Evolutionary conservation across 2,329 filamentous ascomycete species (phyloP).

Genomic region (Phoma sp.): DNA sequence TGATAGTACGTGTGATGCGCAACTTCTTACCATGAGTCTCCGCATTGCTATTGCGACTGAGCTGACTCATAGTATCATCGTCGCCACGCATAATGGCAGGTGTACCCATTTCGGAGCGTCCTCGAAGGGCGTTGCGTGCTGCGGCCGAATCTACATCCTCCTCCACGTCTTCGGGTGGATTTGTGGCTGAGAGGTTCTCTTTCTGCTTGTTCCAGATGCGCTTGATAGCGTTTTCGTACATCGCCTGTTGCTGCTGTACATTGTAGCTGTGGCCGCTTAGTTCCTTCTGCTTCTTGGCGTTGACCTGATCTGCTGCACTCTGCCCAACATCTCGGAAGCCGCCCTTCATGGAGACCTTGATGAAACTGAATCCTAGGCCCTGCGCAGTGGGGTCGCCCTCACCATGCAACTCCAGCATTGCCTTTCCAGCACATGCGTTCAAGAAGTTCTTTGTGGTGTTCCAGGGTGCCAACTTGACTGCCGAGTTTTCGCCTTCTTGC

Average conservation of each 20-base stretch:
- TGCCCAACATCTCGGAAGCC: constrained; percentile 92
- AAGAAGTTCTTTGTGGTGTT: constrained; percentile 96
- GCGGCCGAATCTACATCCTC: constrained; percentile 64
- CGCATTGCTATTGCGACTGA: constrained; percentile 59
- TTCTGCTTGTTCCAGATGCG: constrained; percentile 93
- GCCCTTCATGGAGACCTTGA: constrained; percentile 98
- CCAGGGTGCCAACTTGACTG: constrained; percentile 93
- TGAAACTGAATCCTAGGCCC: constrained; percentile 94
- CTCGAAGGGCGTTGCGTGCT: constrained; percentile 50
- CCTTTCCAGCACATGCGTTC: constrained; percentile 90
- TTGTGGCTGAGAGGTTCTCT: constrained; percentile 73
- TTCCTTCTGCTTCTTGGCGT: constrained; percentile 73
- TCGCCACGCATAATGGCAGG: constrained; percentile 66
- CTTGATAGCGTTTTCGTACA: constrained; percentile 89
- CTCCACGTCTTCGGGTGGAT: constrained; percentile 77
- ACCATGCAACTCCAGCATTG: constrained; percentile 94
- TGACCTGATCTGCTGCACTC: constrained; percentile 84
- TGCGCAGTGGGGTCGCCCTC: constrained; percentile 94
- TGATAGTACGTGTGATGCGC: constrained; percentile 74
- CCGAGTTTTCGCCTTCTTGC: constrained; percentile 75
- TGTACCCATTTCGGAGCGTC: constrained; percentile 68
- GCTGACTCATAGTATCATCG: constrained; percentile 68
- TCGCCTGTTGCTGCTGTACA: constrained; percentile 88
- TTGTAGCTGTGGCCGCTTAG: constrained; percentile 94
- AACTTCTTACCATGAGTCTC: constrained; percentile 70